phyloP scores from a whole-genome alignment of 768 basidiomycete genomes.

The Astraeus odoratus region DNA sequence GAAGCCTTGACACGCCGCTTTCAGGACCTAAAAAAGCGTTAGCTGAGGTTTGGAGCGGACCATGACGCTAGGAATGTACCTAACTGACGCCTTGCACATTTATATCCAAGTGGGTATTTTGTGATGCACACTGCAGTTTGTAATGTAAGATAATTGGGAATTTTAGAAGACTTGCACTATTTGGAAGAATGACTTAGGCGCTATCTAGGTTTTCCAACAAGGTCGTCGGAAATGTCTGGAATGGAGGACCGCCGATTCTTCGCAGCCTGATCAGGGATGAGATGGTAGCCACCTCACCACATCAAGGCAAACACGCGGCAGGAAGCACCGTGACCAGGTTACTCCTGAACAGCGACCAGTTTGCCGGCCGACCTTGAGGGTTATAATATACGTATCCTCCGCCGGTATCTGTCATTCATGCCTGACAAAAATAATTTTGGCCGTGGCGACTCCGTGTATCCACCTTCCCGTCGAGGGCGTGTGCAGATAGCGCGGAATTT shows the following conservation, averaged over 20 bases:
- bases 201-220: too few species aligned
- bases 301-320: not conserved
- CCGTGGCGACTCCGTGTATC: not conserved
- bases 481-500: not conserved
- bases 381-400: too few species aligned
- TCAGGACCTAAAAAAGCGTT: conserved; percentile 81
- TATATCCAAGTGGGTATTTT: too few species aligned
- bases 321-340: not conserved
- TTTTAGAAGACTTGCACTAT: too few species aligned
- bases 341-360: not conserved
- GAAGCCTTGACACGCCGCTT: conserved; percentile 74
- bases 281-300: not conserved
- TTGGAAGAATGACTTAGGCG: too few species aligned
- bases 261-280: not conserved
- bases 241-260: not conserved
- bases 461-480: not conserved
- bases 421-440: not conserved
- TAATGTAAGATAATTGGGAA: too few species aligned
- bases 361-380: not conserved
- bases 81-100: not conserved
- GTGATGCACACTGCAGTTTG: too few species aligned
- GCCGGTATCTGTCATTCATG: not conserved
- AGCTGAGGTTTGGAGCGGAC: conserved; percentile 8
- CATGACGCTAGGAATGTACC: not conserved
- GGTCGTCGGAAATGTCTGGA: too few species aligned